Evolutionary conservation across 306 rosid genomes (phyloP).

Genomic region (Quercus parvula): DNA sequence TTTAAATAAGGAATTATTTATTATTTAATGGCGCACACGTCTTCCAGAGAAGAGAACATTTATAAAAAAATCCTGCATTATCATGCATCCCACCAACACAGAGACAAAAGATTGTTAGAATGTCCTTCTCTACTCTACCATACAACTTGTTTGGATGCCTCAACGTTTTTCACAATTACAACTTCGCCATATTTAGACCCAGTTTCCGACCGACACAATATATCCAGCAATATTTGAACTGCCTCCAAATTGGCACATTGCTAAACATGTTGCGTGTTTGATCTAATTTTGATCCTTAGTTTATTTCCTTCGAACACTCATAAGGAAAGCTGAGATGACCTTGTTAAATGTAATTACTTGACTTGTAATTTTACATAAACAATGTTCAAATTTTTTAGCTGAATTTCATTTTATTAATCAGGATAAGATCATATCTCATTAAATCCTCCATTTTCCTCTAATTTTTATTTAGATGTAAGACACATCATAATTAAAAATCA

Average conservation of each 20-base stretch:
- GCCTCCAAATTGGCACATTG: background rate
- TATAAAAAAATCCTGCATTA: conserved; percentile 18
- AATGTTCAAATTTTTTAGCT: too few relatives aligned
- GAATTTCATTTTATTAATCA: too few relatives aligned
- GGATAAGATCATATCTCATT: too few relatives aligned
- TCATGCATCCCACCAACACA: conserved; percentile 59
- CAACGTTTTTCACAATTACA: background rate
- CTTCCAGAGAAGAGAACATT: conserved; percentile 30
- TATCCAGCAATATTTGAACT: too few relatives aligned
- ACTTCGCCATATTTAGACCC: background rate
- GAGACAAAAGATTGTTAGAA: conserved; percentile 41
- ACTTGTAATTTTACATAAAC: too few relatives aligned
- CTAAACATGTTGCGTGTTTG: background rate
- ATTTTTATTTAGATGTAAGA: too few relatives aligned
- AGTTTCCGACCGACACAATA: conserved; percentile 46
- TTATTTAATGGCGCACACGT: conserved; percentile 32
- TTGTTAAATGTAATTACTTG: background rate
- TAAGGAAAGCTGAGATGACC: background rate
- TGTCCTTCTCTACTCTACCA: conserved; percentile 52
- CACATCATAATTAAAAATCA: too few relatives aligned
- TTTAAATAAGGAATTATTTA: conserved; percentile 10
- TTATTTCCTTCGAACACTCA: too few relatives aligned
- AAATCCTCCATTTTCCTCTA: too few relatives aligned
- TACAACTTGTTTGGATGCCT: conserved; percentile 14
- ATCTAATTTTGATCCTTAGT: background rate